Evolutionary conservation across 306 rosid species (phyloP).

Genomic region (Prunus campanulata): DNA sequence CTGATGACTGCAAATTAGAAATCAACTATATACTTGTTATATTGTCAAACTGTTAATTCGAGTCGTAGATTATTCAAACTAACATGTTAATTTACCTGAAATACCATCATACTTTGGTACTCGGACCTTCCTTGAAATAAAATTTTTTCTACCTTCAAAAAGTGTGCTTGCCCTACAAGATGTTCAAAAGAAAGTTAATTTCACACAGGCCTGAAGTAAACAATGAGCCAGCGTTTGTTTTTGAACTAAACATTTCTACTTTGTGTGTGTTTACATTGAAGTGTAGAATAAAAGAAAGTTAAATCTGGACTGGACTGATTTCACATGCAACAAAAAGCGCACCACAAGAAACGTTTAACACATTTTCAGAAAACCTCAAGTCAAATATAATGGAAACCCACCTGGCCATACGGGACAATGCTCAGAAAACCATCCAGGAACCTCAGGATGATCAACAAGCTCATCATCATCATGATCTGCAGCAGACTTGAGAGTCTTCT

Average conservation of each 20-base stretch:
- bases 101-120: slow-evolving; percentile 57
- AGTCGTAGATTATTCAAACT: too few species aligned
- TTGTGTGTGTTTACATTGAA: background rate
- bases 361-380: background rate
- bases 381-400: slow-evolving; percentile 16
- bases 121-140: slow-evolving; percentile 57
- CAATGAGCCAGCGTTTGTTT: background rate
- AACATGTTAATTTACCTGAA: slow-evolving; percentile 35
- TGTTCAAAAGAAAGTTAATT: background rate
- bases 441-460: slow-evolving; percentile 21
- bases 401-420: slow-evolving; percentile 69
- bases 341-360: background rate
- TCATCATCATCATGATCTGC: background rate
- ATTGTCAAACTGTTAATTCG: background rate
- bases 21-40: background rate
- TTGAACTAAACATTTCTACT: background rate
- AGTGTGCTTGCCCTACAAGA: slow-evolving; percentile 62
- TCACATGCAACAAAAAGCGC: too few species aligned
- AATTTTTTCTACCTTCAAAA: slow-evolving; percentile 56
- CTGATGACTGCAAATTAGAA: slow-evolving; percentile 39
- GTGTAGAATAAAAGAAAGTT: background rate
- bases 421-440: slow-evolving; percentile 71
- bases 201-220: background rate
- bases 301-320: too few species aligned
- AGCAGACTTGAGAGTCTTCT: background rate